These are phyloP conservation scores for Hymenoscyphus fructigenus DNA, from an alignment of 2,329 filamentous ascomycete species.

Conservation along the genomic window DNA sequence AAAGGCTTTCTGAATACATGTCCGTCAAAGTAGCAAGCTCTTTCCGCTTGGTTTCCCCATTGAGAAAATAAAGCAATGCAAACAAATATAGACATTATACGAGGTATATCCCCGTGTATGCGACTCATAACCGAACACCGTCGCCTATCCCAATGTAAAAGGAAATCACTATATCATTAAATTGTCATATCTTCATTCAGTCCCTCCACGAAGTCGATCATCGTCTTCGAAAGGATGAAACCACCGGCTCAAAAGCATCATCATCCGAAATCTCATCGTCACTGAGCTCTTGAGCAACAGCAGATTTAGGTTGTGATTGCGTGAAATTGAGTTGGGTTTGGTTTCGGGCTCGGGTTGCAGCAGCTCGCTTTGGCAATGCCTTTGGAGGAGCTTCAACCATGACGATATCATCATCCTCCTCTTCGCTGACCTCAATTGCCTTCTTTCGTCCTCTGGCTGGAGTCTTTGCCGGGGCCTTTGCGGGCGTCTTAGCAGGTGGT, in stretches of 20 bases:
- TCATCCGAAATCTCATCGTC: conserved; percentile 63
- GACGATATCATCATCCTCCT: conserved; percentile 51
- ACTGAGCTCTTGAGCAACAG: conserved; percentile 55
- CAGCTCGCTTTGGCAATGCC: conserved; percentile 31
- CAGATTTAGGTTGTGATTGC: conserved; percentile 39
- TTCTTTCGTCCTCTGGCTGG: conserved; percentile 45
- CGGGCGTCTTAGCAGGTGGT: conserved; percentile 39
- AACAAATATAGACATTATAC: not conserved
- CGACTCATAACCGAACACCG: not conserved
- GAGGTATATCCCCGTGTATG: not conserved
- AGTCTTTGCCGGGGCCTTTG: conserved; percentile 39
- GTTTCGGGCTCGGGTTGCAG: conserved; percentile 35
- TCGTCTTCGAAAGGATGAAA: conserved; percentile 16
- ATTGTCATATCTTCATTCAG: not conserved
- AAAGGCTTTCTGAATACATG: not conserved
- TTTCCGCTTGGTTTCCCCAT: too few relatives aligned
- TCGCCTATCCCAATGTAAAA: not conserved
- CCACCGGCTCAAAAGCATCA: conserved; percentile 53
- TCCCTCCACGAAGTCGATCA: not conserved
- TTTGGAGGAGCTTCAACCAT: conserved; percentile 50
- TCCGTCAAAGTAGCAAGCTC: not conserved
- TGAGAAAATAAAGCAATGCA: not conserved
- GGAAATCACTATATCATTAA: not conserved
- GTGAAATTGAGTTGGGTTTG: conserved; percentile 54
- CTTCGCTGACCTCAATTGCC: conserved; percentile 36